These are phyloP conservation scores for Boletus rubroflammeus DNA, from an alignment of 768 basidiomycete genomes.

Conservation along the genomic window DNA sequence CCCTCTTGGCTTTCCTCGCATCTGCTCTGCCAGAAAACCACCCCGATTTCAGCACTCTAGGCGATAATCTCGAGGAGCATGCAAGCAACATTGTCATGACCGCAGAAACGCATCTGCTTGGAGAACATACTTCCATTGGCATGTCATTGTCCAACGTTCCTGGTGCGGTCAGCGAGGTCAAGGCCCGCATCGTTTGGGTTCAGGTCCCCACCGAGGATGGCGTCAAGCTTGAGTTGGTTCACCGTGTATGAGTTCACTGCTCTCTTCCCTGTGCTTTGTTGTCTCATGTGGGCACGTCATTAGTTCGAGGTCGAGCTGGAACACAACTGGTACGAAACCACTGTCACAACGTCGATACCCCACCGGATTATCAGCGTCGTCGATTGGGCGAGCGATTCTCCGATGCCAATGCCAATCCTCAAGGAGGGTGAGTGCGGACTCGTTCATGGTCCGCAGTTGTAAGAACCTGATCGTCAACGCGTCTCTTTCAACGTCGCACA, in stretches of 20 bases:
- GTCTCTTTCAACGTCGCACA: not conserved
- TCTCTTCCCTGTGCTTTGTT: not conserved
- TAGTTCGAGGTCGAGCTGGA: conserved; percentile 90
- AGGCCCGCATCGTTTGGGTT: conserved; percentile 73
- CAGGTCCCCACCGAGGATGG: conserved; percentile 72
- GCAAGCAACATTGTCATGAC: conserved; percentile 46
- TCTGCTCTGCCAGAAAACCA: conserved; percentile 56
- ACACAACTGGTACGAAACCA: conserved; percentile 95
- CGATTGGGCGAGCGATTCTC: conserved; percentile 89
- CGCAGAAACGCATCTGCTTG: conserved; percentile 44
- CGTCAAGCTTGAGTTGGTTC: conserved; percentile 70
- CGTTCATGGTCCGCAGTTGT: not conserved
- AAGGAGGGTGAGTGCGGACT: conserved; percentile 16
- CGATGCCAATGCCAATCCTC: conserved; percentile 31
- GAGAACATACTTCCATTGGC: conserved; percentile 39
- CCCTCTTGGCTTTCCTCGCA: conserved; percentile 77
- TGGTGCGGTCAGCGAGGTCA: conserved; percentile 76
- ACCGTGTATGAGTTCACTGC: conserved; percentile 18
- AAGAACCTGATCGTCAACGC: conserved; percentile 5
- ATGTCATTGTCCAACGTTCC: conserved; percentile 47
- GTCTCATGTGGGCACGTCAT: not conserved
- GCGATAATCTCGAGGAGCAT: conserved; percentile 47
- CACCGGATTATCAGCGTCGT: conserved; percentile 84
- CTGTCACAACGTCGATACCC: conserved; percentile 70
- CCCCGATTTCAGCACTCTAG: conserved; percentile 42